phyloP scores from a whole-genome alignment of 2,329 filamentous ascomycete genomes.

The Thelonectria rubi region DNA sequence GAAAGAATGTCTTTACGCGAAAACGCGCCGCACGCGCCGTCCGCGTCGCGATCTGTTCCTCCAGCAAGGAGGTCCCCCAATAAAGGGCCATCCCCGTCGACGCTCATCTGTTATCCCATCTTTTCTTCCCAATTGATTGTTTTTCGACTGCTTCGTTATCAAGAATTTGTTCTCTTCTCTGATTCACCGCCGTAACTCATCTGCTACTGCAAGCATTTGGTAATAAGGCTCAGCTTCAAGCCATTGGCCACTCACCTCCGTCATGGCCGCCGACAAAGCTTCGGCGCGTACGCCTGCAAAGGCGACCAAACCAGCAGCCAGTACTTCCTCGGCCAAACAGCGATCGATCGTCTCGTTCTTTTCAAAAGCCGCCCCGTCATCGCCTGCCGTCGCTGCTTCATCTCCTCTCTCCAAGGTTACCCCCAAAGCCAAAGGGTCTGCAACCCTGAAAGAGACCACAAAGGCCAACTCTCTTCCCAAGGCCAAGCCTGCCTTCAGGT shows the following conservation, averaged over 20 bases:
- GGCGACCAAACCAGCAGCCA: conserved; percentile 41
- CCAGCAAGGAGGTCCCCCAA: conserved; percentile 12
- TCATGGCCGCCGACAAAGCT: conserved; percentile 45
- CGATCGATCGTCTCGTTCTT: conserved; percentile 57
- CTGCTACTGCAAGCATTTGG: conserved; percentile 4
- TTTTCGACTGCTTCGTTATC: conserved; percentile 7
- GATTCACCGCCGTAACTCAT: conserved; percentile 27
- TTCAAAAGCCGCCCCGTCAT: conserved; percentile 51
- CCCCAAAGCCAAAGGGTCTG: conserved; percentile 44
- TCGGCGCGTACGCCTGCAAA: conserved; percentile 49
- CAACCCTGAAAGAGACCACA: conserved; percentile 53
- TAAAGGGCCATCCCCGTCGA: conserved; percentile 14
- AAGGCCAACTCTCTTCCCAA: conserved; percentile 54
- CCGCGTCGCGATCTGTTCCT: conserved; percentile 33
- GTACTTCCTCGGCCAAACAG: conserved; percentile 51
- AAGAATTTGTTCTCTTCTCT: conserved; percentile 9
- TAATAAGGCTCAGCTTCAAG: conserved; percentile 3
- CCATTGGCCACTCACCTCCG: conserved; percentile 23
- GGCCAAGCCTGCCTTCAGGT: conserved; percentile 56
- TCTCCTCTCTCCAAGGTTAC: conserved; percentile 46
- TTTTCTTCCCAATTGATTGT: conserved; percentile 12
- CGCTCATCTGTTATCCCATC: conserved; percentile 3
- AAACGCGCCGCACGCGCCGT: conserved; percentile 34
- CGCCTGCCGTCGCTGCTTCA: conserved; percentile 46
- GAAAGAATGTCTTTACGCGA: conserved; percentile 38